phyloP scores from a whole-genome alignment of 2,329 filamentous ascomycete species.

The Aspergillus piperis region DNA sequence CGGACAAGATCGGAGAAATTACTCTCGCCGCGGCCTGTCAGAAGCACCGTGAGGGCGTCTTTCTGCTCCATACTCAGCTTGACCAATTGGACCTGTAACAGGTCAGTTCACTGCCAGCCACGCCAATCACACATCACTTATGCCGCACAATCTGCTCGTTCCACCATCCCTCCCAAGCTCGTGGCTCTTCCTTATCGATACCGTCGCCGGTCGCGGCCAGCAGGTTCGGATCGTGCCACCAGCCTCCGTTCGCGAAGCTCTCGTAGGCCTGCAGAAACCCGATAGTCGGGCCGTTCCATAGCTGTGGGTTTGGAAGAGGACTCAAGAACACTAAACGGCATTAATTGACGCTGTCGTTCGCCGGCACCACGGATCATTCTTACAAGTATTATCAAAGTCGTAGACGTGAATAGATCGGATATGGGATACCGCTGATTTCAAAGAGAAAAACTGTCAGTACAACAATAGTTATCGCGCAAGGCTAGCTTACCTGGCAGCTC shows the following conservation, averaged over 20 bases:
- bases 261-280: conserved; percentile 75
- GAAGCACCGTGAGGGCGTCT: conserved; percentile 78
- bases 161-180: conserved; percentile 93
- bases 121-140: conserved; percentile 6
- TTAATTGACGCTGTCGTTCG: conserved; percentile 14
- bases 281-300: conserved; percentile 81
- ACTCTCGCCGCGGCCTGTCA: conserved; percentile 81
- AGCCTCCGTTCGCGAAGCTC: conserved; percentile 78
- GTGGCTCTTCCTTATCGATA: conserved; percentile 74
- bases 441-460: background rate
- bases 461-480: background rate
- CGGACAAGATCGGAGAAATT: conserved; percentile 78
- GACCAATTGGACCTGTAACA: conserved; percentile 65
- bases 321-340: conserved; percentile 74
- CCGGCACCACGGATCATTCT: conserved; percentile 31
- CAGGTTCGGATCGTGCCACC: conserved; percentile 94
- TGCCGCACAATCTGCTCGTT: conserved; percentile 78
- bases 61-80: conserved; percentile 78
- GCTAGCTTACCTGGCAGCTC: conserved; percentile 63
- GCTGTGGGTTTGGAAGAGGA: conserved; percentile 80
- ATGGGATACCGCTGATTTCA: conserved; percentile 56
- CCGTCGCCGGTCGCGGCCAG: conserved; percentile 84
- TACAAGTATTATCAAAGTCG: conserved; percentile 96
- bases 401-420: conserved; percentile 88
- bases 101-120: conserved; percentile 24